Conservation (phyloP, 208 protist genomes). For the Crithidia acanthocephali region DNA sequence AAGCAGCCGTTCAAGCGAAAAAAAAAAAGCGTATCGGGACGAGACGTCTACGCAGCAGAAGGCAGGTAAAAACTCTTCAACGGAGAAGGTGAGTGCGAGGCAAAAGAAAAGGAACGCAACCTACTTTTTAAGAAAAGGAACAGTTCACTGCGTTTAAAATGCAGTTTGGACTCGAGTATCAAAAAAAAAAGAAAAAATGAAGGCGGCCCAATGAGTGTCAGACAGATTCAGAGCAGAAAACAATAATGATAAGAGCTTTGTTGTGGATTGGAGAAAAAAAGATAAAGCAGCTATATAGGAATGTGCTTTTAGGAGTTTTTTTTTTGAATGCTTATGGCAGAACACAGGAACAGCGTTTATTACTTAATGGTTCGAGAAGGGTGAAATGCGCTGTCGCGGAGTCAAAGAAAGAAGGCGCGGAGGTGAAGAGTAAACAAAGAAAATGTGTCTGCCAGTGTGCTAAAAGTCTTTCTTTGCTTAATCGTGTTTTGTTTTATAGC, state of each 20-base stretch:
- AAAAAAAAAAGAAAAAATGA: conserved; percentile 16
- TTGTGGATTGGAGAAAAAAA: no score
- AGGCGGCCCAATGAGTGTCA: background rate
- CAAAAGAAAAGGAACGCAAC: conserved; percentile 4
- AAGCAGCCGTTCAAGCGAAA: background rate
- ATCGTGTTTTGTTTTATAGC: background rate
- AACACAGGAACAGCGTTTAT: conserved; percentile 5
- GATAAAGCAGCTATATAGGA: background rate
- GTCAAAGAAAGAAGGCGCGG: background rate
- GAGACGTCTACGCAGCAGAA: no score
- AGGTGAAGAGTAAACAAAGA: background rate
- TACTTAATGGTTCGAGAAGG: background rate
- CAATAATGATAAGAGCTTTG: no score
- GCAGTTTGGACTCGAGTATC: no score
- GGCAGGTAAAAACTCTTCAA: background rate
- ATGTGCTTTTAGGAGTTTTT: background rate
- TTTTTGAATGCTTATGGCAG: background rate
- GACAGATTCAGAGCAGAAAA: no score
- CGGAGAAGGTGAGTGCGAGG: background rate
- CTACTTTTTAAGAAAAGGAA: no score
- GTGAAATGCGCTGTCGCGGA: background rate
- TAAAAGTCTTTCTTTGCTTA: no score
- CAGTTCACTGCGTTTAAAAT: no score
- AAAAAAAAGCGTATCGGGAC: background rate
- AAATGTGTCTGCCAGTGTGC: background rate